Evolutionary conservation across 179 eudicot species (phyloP), one percentile per base, ranked within the genome.

Genomic region (Silene noctiflora): DNA sequence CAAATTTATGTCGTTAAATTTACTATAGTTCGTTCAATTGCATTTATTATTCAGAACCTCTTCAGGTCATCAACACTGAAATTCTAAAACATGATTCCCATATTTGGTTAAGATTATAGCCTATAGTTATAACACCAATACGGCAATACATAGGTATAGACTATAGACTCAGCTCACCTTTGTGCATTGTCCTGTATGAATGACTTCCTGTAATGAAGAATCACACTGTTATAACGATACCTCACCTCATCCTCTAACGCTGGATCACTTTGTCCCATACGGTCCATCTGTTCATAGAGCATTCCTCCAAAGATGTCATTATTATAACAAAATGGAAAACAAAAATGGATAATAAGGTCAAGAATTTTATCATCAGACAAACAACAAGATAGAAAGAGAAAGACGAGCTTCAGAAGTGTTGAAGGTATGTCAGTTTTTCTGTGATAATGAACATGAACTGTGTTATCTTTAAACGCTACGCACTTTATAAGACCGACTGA

Each of bases 151-250:
- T 25, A 64, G n/a, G 69, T 27, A 27, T 27, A 27, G 29, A 1
- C 29, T 48, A n/a, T 13, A 21, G 39, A 64, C 70, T 67, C 46
- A 17, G 64, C 22, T 29, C 86, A 95, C 99, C 99, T 91, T 77
- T 95, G 99, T 64, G 95, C 89, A 83, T 93, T 95, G 78, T 95
- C 99, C 75, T 93, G 98, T 74, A 89, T 90, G 84, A 89, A 93
- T 75, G 99, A 93, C 84, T 95, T 95, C 76, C 90, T 84, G 77
- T 95, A 95, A 73, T 93, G 98, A 81, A 84, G 39, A 84, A 95
- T 93, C 74, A 95, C 96, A 77, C 84, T 89, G 73, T 89, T 87
- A 85, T 95, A 95, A 20, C 98, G 96, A 79, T 88, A 89, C 84
- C 84, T 91, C 77, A 95, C 96, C 85, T 95, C 99, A 13, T 95